These are phyloP conservation scores for Eremochloa ophiuroides DNA, from an alignment of 176 grass and related monocot species.

Conservation along the genomic window DNA sequence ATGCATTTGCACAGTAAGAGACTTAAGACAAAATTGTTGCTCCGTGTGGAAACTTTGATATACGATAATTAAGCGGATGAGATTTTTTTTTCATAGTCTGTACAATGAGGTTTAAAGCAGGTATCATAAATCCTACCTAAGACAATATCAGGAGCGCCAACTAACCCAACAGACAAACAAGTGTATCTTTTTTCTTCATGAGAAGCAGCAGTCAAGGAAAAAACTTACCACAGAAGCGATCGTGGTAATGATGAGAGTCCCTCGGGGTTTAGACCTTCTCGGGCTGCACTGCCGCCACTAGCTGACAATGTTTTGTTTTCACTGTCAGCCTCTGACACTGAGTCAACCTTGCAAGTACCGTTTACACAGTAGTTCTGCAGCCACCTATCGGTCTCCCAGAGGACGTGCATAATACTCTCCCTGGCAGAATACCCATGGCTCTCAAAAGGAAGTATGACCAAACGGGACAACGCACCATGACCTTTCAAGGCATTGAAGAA, in stretches of 20 bases:
- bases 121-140: background rate
- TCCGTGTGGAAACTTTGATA: slow-evolving; percentile 3
- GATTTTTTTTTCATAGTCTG: background rate
- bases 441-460: slow-evolving; percentile 95
- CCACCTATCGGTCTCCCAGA: slow-evolving; percentile 98
- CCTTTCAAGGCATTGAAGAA: slow-evolving; percentile 99
- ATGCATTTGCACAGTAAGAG: background rate
- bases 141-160: background rate
- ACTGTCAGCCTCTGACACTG: slow-evolving; percentile 32
- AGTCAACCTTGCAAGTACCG: slow-evolving; percentile 38
- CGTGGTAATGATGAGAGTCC: slow-evolving; percentile 40
- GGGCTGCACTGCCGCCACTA: slow-evolving; percentile 43
- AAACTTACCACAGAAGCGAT: slow-evolving; percentile 80
- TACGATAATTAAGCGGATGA: background rate
- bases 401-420: slow-evolving; percentile 98
- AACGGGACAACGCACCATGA: slow-evolving; percentile 79
- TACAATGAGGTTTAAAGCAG: background rate
- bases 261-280: slow-evolving; percentile 46
- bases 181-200: background rate
- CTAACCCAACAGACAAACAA: background rate
- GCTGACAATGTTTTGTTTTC: slow-evolving; percentile 61
- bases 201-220: slow-evolving; percentile 9
- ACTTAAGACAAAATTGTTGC: background rate
- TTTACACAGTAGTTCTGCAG: slow-evolving; percentile 81
- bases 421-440: slow-evolving; percentile 96